Evolutionary conservation across 2,329 filamentous ascomycete species (phyloP).

Genomic region (Neofusicoccum laricinum): DNA sequence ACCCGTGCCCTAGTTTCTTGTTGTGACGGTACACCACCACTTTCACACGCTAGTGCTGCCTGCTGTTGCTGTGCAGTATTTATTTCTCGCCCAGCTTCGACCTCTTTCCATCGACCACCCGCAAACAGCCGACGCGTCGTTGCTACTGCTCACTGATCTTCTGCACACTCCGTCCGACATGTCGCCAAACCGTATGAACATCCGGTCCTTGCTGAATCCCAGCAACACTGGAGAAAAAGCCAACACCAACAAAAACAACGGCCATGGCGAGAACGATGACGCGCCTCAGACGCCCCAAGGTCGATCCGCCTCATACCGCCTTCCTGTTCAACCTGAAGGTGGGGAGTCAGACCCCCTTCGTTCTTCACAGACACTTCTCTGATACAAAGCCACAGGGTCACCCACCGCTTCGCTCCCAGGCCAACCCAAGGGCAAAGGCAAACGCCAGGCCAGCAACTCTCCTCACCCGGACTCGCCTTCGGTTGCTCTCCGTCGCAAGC

Average conservation of each 20-base stretch:
- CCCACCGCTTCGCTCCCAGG: neutral
- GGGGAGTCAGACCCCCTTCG: neutral
- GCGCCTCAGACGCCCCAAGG: neutral
- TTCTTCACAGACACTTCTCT: neutral
- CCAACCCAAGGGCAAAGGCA: neutral
- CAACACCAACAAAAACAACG: neutral
- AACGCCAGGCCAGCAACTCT: constrained; percentile 10
- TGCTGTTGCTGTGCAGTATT: neutral
- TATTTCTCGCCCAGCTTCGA: neutral
- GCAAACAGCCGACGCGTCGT: neutral
- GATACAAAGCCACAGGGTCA: neutral
- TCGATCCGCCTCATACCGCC: neutral
- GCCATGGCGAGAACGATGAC: neutral
- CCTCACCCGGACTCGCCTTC: neutral
- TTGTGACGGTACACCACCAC: neutral
- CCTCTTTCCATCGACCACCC: neutral
- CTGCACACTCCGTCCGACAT: neutral
- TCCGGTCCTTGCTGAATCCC: neutral
- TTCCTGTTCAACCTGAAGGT: neutral
- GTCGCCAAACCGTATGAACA: neutral
- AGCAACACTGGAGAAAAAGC: neutral
- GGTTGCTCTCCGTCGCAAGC: neutral
- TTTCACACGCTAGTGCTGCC: neutral
- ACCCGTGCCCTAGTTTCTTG: neutral
- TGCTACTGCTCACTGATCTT: neutral